phyloP scores from a whole-genome alignment of 129 eudicot genomes.

The Lactuca sativa region DNA sequence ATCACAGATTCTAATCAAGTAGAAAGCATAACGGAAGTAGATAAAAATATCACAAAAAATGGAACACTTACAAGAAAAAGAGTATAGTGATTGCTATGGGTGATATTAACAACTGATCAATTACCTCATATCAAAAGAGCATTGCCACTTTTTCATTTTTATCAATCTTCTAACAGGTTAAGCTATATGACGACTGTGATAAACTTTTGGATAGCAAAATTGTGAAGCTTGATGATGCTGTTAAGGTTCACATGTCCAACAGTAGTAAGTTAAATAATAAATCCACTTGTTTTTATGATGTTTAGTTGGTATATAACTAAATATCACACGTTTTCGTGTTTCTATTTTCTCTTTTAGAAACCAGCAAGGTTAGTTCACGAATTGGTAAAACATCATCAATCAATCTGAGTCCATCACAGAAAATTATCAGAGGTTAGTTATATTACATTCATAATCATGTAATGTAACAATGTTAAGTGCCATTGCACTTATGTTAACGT shows the following conservation, averaged over 20 bases:
- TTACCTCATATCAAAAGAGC: background rate
- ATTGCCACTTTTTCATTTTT: slow-evolving; percentile 5
- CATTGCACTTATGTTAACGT: slow-evolving; percentile 20
- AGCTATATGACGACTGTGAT: slow-evolving; percentile 67
- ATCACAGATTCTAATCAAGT: background rate
- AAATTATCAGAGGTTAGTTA: slow-evolving; percentile 71
- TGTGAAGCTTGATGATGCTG: slow-evolving; percentile 62
- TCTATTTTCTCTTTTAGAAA: slow-evolving; percentile 19
- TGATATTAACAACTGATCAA: background rate
- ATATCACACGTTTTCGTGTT: slow-evolving; percentile 6
- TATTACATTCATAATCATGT: slow-evolving; percentile 1
- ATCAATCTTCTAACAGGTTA: slow-evolving; percentile 36
- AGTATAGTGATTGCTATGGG: slow-evolving; percentile 7
- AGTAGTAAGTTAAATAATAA: slow-evolving; percentile 25
- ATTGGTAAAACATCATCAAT: slow-evolving; percentile 31
- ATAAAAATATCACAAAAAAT: background rate
- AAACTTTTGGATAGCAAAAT: slow-evolving; percentile 59
- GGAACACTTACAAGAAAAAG: slow-evolving; percentile 8
- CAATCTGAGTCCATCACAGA: slow-evolving; percentile 83
- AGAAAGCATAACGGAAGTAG: background rate
- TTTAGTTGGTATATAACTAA: slow-evolving; percentile 1
- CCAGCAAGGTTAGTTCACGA: slow-evolving; percentile 37
- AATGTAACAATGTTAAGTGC: background rate
- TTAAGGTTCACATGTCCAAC: slow-evolving; percentile 31
- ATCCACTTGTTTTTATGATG: slow-evolving; percentile 31